Evolutionary conservation across 371 early-diverging fungal species (phyloP).

Genomic region (Mucor indicus): DNA sequence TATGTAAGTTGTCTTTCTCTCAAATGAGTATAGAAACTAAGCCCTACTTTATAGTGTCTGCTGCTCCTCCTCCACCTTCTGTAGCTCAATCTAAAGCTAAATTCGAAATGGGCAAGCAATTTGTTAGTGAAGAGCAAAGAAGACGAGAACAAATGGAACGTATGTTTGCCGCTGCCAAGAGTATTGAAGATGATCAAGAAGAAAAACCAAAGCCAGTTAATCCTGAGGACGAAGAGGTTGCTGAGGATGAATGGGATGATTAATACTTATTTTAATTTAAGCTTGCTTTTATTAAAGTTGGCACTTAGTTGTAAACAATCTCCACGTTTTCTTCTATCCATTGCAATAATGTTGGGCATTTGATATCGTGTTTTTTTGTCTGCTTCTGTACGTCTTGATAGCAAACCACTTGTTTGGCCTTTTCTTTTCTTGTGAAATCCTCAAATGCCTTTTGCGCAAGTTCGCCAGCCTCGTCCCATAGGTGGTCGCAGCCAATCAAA

Average conservation of each 20-base stretch:
- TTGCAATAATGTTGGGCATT: background rate
- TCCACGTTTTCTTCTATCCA: constrained; percentile 12
- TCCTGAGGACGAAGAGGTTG: constrained; percentile 20
- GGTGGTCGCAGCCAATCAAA: constrained; percentile 3
- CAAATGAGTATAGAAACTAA: background rate
- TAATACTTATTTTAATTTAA: constrained; percentile 4
- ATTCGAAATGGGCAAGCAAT: constrained; percentile 37
- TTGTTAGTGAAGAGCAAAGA: constrained; percentile 36
- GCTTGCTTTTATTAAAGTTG: background rate
- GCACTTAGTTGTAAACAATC: background rate
- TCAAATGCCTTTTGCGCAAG: constrained; percentile 15
- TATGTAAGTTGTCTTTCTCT: constrained; percentile 36
- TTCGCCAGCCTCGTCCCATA: constrained; percentile 20
- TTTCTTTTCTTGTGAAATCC: background rate
- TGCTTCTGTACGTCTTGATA: background rate
- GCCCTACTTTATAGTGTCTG: constrained; percentile 23
- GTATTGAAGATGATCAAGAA: constrained; percentile 34
- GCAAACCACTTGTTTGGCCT: background rate
- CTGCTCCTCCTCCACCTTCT: constrained; percentile 46
- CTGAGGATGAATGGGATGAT: constrained; percentile 31
- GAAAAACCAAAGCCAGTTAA: constrained; percentile 34
- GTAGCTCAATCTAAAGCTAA: constrained; percentile 33
- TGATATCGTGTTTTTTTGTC: background rate
- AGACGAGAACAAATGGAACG: constrained; percentile 51
- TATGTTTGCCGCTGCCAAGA: constrained; percentile 56